Percentiles rank a stretch among this genome's conserved stretches.
These are phyloP conservation scores for Takashimella tepidaria DNA, from an alignment of 1,284 basidiomycete genomes.

Conservation along the genomic window DNA sequence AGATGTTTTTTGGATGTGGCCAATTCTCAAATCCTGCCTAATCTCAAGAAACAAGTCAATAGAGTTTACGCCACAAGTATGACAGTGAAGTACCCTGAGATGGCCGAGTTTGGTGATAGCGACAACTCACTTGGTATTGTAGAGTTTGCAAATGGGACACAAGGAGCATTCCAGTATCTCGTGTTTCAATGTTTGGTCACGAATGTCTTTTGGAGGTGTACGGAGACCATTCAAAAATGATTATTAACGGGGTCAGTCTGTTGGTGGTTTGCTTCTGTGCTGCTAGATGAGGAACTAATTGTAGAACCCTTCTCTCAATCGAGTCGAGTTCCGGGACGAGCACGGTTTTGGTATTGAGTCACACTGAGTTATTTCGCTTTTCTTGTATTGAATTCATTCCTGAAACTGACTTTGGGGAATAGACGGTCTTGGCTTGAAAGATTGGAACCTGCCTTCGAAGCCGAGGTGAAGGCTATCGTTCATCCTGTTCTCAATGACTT, in stretches of 20 bases:
- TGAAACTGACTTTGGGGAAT: slow-evolving; percentile 9
- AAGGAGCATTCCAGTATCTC: slow-evolving; percentile 12
- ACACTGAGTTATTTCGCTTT: neutral
- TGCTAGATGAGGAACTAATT: too few species aligned
- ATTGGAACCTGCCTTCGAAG: slow-evolving; percentile 21
- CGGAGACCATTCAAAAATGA: slow-evolving; percentile 14
- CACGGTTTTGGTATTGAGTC: slow-evolving; percentile 11
- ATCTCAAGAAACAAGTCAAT: slow-evolving; percentile 13
- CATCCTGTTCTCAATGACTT: slow-evolving; percentile 11
- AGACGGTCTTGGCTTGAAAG: too few species aligned
- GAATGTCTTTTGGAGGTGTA: slow-evolving; percentile 14
- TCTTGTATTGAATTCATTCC: neutral
- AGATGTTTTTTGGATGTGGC: slow-evolving; percentile 21
- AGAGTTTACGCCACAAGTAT: slow-evolving; percentile 15
- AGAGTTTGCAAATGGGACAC: slow-evolving; percentile 16
- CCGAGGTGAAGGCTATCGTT: slow-evolving; percentile 11
- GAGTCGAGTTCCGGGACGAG: slow-evolving; percentile 15
- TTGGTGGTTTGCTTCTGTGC: neutral
- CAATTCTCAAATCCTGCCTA: neutral
- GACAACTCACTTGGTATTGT: slow-evolving; percentile 22
- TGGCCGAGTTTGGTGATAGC: slow-evolving; percentile 13
- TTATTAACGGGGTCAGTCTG: slow-evolving; percentile 16
- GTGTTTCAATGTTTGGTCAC: slow-evolving; percentile 14
- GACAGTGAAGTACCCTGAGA: slow-evolving; percentile 13
- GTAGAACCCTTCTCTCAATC: slow-evolving; percentile 11